Percentiles rank a stretch among this genome's conserved stretches.
These are phyloP conservation scores for Cornus suecica DNA, from an alignment of 148 eudicot genomes.

Conservation along the genomic window DNA sequence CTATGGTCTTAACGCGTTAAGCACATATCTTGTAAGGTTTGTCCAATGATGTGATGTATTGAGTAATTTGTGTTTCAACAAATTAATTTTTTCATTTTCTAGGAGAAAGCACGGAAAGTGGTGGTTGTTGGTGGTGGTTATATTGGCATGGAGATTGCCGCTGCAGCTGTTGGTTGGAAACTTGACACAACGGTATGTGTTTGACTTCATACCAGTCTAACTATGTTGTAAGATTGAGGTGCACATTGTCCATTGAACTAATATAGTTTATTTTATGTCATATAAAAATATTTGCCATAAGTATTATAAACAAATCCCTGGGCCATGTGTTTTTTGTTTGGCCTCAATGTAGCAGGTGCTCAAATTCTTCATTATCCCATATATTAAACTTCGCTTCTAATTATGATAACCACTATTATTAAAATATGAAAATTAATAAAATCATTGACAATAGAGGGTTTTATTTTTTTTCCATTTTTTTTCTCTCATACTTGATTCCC, in stretches of 20 bases:
- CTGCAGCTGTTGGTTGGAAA: constrained; percentile 93
- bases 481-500: too few species aligned
- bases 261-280: not conserved
- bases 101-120: constrained; percentile 80
- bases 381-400: not conserved
- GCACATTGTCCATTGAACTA: not conserved
- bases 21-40: not conserved
- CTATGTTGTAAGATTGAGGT: not conserved
- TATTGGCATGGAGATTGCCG: constrained; percentile 99
- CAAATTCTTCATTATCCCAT: not conserved
- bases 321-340: not conserved
- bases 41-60: not conserved
- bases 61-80: not conserved
- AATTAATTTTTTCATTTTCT: constrained; percentile 14
- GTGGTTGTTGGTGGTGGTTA: constrained; percentile 98
- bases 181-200: constrained; percentile 85
- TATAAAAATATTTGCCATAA: too few species aligned
- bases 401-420: too few species aligned
- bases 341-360: too few species aligned
- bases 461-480: too few species aligned
- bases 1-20: not conserved
- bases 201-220: constrained; percentile 3
- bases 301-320: too few species aligned
- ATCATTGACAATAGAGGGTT: too few species aligned
- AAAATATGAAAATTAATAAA: too few species aligned